Percentiles rank a stretch among this genome's conserved stretches.
Conservation (phyloP, 2,329 filamentous ascomycete species). For the Ophiostoma fasciatum region DNA sequence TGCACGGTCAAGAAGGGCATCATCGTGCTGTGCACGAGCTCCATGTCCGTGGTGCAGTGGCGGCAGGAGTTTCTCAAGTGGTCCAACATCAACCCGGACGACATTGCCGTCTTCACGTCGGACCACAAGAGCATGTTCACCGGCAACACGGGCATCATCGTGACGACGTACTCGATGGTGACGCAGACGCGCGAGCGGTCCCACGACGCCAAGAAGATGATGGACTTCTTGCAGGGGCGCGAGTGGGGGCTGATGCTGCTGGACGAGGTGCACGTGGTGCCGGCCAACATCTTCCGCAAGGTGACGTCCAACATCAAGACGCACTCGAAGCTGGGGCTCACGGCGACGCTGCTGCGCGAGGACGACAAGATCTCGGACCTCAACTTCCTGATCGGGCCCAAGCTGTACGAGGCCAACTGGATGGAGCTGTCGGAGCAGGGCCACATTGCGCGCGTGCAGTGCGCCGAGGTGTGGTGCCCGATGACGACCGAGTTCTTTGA, state of each 20-base stretch:
- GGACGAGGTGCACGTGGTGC: conserved; percentile 96
- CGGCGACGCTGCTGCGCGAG: conserved; percentile 84
- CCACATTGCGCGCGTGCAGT: conserved; percentile 93
- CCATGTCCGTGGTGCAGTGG: conserved; percentile 98
- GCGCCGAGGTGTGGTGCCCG: conserved; percentile 96
- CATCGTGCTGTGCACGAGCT: conserved; percentile 89
- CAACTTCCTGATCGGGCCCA: conserved; percentile 94
- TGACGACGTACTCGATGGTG: conserved; percentile 99
- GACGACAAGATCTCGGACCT: conserved; percentile 97
- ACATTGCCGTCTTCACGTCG: conserved; percentile 89
- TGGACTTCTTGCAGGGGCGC: conserved; percentile 76
- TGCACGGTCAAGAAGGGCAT: conserved; percentile 96
- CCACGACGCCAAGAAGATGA: conserved; percentile 91
- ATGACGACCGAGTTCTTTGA: conserved; percentile 99
- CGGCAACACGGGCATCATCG: conserved; percentile 85
- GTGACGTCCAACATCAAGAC: conserved; percentile 89
- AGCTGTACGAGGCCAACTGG: conserved; percentile 98
- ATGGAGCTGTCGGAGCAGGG: conserved; percentile 96
- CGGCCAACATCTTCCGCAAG: conserved; percentile 88
- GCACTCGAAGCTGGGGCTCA: conserved; percentile 88
- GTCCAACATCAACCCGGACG: conserved; percentile 87
- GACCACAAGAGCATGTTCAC: conserved; percentile 77
- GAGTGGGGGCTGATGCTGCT: conserved; percentile 98
- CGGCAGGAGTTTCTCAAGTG: conserved; percentile 92
- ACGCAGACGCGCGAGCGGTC: conserved; percentile 76